Evolutionary conservation across 2,329 filamentous ascomycete genomes (phyloP).

Genomic region (Claviceps quebecensis): DNA sequence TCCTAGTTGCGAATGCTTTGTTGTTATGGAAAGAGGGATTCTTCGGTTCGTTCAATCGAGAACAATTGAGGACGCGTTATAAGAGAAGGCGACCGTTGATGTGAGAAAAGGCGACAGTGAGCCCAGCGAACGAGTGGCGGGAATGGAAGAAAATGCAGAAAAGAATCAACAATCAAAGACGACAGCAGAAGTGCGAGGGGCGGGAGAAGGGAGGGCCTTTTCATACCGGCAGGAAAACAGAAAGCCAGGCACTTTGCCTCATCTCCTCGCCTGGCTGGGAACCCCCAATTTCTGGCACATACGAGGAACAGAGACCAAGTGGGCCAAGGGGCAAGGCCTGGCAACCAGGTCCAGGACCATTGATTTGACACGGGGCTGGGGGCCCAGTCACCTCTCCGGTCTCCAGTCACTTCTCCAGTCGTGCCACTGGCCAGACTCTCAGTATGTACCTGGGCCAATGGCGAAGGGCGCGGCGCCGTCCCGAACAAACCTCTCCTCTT

Average conservation of each 20-base stretch:
- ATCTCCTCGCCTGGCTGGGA: not conserved
- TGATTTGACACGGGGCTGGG: not conserved
- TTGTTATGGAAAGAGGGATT: not conserved
- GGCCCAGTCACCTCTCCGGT: too few relatives aligned
- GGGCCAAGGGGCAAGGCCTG: conserved; percentile 2
- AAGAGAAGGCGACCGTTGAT: conserved; percentile 9
- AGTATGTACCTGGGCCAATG: not conserved
- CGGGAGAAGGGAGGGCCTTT: conserved; percentile 11
- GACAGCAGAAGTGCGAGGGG: conserved; percentile 12
- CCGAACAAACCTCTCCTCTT: not conserved
- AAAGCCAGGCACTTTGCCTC: not conserved
- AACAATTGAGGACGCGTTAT: not conserved
- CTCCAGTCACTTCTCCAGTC: too few relatives aligned
- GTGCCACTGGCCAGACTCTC: not conserved
- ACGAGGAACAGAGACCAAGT: conserved; percentile 6
- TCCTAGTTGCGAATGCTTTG: not conserved
- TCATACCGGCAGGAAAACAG: conserved; percentile 1
- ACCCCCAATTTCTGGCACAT: conserved; percentile 1
- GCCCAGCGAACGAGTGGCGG: conserved; percentile 24
- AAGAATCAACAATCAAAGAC: conserved; percentile 13
- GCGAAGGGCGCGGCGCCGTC: not conserved
- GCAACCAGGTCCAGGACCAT: not conserved
- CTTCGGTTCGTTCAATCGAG: not conserved
- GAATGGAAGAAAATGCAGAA: conserved; percentile 20
- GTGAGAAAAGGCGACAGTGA: conserved; percentile 12